phyloP scores from a whole-genome alignment of 768 basidiomycete species.

The Albatrellus ellisii region DNA sequence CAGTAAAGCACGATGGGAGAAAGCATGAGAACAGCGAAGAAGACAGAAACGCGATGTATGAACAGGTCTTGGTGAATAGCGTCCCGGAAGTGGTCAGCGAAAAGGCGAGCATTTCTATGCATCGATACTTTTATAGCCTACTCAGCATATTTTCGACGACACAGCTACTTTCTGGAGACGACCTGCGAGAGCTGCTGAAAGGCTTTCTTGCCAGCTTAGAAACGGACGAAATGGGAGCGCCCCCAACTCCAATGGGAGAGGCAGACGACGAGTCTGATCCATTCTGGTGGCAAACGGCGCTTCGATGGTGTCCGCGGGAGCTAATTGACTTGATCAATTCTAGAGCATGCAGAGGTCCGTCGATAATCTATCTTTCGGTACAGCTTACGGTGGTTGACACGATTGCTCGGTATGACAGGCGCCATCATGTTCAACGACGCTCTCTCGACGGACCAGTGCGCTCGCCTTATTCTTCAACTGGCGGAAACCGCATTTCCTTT shows the following conservation, averaged over 20 bases:
- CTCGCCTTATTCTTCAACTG: constrained; percentile 52
- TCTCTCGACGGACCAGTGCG: constrained; percentile 54
- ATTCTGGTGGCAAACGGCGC: constrained; percentile 47
- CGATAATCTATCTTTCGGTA: not conserved
- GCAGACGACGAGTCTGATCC: constrained; percentile 1
- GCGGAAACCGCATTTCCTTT: constrained; percentile 74
- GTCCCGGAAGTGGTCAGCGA: constrained; percentile 63
- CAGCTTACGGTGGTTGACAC: not conserved
- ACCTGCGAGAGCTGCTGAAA: constrained; percentile 67
- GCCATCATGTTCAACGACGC: constrained; percentile 96
- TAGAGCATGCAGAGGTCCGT: constrained; percentile 85
- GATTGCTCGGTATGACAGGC: constrained; percentile 31
- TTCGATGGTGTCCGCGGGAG: constrained; percentile 74
- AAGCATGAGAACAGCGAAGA: constrained; percentile 16
- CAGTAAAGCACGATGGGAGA: constrained; percentile 13
- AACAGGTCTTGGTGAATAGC: constrained; percentile 47
- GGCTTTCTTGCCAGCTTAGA: constrained; percentile 54
- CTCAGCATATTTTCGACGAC: constrained; percentile 6
- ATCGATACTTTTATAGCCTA: constrained; percentile 6
- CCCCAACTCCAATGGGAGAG: constrained; percentile 1
- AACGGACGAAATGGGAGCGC: constrained; percentile 24
- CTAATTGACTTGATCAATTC: constrained; percentile 84
- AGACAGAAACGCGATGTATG: constrained; percentile 29
- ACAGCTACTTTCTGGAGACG: constrained; percentile 53
- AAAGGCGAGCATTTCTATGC: constrained; percentile 30